Conservation (phyloP, 1,284 basidiomycete species). For the Kwoniella shivajii region DNA sequence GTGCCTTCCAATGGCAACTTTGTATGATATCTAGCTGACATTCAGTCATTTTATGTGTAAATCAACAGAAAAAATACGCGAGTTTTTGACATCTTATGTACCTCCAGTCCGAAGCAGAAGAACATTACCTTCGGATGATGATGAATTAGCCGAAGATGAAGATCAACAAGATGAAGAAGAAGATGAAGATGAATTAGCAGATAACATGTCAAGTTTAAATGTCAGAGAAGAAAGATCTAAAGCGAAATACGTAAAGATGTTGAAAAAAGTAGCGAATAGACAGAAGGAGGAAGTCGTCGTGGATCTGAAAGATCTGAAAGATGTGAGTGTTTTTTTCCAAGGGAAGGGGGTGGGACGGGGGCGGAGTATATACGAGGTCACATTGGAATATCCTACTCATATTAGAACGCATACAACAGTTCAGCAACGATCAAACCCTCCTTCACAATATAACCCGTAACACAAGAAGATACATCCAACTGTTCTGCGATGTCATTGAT, state of each 20-base stretch:
- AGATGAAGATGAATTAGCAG: slow-evolving; percentile 67
- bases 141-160: slow-evolving; percentile 61
- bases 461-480: slow-evolving; percentile 82
- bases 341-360: slow-evolving; percentile 2
- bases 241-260: slow-evolving; percentile 84
- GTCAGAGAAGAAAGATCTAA: slow-evolving; percentile 50
- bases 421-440: slow-evolving; percentile 65
- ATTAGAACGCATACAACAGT: too few relatives aligned
- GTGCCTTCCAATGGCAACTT: background rate
- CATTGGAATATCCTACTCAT: too few relatives aligned
- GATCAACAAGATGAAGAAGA: slow-evolving; percentile 61
- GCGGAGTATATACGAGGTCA: too few relatives aligned
- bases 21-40: slow-evolving; percentile 17
- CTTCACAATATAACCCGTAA: slow-evolving; percentile 78
- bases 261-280: slow-evolving; percentile 91
- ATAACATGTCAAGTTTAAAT: slow-evolving; percentile 54
- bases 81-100: slow-evolving; percentile 48
- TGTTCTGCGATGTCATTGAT: slow-evolving; percentile 92
- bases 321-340: slow-evolving; percentile 33
- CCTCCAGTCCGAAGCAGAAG: slow-evolving; percentile 28
- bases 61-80: slow-evolving; percentile 42
- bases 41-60: slow-evolving; percentile 54
- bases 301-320: slow-evolving; percentile 53
- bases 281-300: slow-evolving; percentile 50
- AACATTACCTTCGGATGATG: slow-evolving; percentile 30